These are phyloP conservation scores for Tylopilus sp. DNA, from an alignment of 1,284 basidiomycete species.

Conservation along the genomic window DNA sequence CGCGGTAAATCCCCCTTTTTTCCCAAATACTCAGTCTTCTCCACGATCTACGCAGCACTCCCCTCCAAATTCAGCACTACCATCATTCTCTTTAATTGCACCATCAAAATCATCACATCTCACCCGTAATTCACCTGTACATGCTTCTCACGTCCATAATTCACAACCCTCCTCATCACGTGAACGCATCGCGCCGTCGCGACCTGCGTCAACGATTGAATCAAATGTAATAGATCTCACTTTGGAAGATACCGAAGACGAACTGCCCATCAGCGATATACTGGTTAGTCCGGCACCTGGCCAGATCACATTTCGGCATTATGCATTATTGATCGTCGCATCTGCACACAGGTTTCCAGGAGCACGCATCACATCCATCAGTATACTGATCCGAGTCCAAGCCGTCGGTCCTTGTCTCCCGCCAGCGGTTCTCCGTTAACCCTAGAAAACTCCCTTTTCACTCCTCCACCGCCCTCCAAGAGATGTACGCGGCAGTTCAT, in stretches of 20 bases:
- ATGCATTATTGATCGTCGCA: conserved; percentile 2
- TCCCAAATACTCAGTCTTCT: neutral
- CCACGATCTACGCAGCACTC: conserved; percentile 12
- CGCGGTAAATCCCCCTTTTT: conserved; percentile 10
- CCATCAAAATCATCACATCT: conserved; percentile 3
- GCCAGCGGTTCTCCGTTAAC: conserved; percentile 9
- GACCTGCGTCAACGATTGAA: neutral
- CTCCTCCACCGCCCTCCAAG: conserved; percentile 23
- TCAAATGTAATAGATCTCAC: conserved; percentile 27
- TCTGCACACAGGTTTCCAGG: conserved; percentile 8
- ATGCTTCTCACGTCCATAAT: conserved; percentile 4
- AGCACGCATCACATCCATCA: neutral
- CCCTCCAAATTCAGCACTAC: neutral
- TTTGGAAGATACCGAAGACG: conserved; percentile 23
- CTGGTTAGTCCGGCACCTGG: conserved; percentile 22
- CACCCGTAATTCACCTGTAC: conserved; percentile 6
- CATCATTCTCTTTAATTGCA: neutral
- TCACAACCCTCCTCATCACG: conserved; percentile 4
- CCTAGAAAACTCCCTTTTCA: conserved; percentile 26
- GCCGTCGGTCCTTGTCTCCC: neutral
- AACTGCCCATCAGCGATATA: conserved; percentile 1
- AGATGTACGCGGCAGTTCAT: conserved; percentile 7
- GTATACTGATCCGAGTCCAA: conserved; percentile 8
- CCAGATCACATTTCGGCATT: neutral
- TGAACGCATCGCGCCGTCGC: neutral